Evolutionary conservation across 2,329 filamentous ascomycete genomes (phyloP).

Genomic region (Aureobasidium lini): DNA sequence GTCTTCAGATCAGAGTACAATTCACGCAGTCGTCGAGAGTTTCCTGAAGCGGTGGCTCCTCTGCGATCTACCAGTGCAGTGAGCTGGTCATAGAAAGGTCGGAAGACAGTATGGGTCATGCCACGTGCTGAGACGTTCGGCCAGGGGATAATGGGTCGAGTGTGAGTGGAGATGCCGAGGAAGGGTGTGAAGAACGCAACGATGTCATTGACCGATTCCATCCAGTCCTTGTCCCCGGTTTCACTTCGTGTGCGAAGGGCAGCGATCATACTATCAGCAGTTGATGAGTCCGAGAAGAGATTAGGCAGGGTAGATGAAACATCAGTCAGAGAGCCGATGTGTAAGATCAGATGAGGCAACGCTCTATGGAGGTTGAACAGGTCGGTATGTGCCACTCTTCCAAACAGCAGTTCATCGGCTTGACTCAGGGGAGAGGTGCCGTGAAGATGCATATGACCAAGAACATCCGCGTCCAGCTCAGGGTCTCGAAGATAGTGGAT

Average conservation of each 20-base stretch:
- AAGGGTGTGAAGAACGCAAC: slow-evolving; percentile 4
- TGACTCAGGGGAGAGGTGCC: neutral
- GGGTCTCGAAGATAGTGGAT: slow-evolving; percentile 10
- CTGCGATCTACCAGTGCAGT: neutral
- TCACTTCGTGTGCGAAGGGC: neutral
- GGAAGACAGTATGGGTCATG: slow-evolving; percentile 7
- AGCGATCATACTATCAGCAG: neutral
- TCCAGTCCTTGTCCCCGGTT: slow-evolving; percentile 6
- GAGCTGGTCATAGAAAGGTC: neutral
- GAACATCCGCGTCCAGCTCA: neutral
- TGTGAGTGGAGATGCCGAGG: neutral
- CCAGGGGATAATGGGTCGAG: slow-evolving; percentile 8
- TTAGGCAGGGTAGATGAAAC: slow-evolving; percentile 5
- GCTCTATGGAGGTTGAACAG: slow-evolving; percentile 2
- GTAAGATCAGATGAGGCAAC: neutral
- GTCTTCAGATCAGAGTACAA: neutral
- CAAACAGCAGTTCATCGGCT: slow-evolving; percentile 8
- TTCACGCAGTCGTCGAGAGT: neutral
- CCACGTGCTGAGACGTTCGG: slow-evolving; percentile 2
- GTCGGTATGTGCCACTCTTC: neutral
- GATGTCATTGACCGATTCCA: slow-evolving; percentile 4
- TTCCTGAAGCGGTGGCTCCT: neutral
- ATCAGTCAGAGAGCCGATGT: neutral
- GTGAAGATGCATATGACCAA: neutral
- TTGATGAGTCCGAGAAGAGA: neutral